Percentiles rank a stretch among this genome's conserved stretches.
Conservation (phyloP, 345 rosid genomes). For the Cardiospermum halicacabum region DNA sequence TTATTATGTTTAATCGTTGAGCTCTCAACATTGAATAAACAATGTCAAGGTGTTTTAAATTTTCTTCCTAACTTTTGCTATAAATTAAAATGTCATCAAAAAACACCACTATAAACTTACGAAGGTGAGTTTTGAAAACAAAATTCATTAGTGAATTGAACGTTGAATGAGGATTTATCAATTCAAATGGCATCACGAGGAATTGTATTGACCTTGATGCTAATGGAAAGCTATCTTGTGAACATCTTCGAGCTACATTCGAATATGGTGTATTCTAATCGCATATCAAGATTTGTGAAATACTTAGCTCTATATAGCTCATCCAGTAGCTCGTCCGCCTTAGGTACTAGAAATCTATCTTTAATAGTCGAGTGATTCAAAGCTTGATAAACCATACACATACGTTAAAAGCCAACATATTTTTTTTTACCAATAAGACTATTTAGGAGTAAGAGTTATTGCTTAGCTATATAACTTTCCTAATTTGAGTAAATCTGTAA, state of each 20-base stretch:
- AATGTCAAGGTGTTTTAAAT: too few species aligned
- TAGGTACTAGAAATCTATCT: not conserved
- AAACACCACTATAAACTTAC: too few species aligned
- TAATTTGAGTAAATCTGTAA: not conserved
- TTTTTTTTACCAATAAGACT: conserved; percentile 6
- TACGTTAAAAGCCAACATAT: conserved; percentile 10
- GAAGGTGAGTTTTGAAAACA: too few species aligned
- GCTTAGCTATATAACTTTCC: not conserved
- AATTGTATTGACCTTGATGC: too few species aligned
- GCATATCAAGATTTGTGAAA: not conserved
- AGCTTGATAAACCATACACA: not conserved
- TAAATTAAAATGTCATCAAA: too few species aligned
- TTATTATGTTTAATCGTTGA: too few species aligned
- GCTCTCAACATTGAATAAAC: too few species aligned
- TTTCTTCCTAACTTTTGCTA: too few species aligned
- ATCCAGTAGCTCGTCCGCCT: not conserved
- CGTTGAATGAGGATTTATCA: too few species aligned
- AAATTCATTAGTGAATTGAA: too few species aligned
- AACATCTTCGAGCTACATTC: not conserved
- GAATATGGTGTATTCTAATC: not conserved
- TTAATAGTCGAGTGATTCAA: not conserved
- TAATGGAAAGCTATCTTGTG: too few species aligned
- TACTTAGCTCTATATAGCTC: not conserved
- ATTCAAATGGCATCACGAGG: too few species aligned
- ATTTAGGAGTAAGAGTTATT: not conserved